Conservation (phyloP, 208 protist genomes). For the Tritrichomonas foetus region DNA sequence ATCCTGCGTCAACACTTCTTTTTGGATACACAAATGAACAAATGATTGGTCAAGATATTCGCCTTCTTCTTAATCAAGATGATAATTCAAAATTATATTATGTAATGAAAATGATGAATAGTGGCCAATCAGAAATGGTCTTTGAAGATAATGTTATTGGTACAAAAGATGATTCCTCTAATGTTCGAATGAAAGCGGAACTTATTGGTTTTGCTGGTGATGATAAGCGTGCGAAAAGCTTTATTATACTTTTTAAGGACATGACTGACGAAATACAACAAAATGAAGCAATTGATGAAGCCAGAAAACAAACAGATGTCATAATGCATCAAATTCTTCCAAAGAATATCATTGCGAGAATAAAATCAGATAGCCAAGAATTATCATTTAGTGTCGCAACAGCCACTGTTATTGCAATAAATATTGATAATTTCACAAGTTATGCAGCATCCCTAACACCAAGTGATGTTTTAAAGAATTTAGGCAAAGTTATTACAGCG, state of each 20-base stretch:
- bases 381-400: neutral
- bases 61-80: neutral
- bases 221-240: neutral
- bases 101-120: neutral
- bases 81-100: neutral
- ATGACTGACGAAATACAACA: neutral
- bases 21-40: constrained; percentile 15
- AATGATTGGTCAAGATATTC: constrained; percentile 4
- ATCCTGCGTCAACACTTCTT: neutral
- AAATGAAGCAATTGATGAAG: neutral
- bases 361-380: neutral
- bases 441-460: neutral
- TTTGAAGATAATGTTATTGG: neutral
- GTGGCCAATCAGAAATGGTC: neutral
- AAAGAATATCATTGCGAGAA: neutral
- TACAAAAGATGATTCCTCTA: neutral
- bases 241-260: neutral
- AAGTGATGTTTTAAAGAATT: neutral
- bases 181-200: neutral
- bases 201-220: neutral
- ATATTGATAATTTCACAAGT: neutral
- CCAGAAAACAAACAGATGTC: neutral
- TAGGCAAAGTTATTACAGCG: neutral
- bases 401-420: neutral
- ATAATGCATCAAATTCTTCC: neutral